Evolutionary conservation across 2,329 filamentous ascomycete genomes (phyloP).

Genomic region (Diplodia scrobiculata): DNA sequence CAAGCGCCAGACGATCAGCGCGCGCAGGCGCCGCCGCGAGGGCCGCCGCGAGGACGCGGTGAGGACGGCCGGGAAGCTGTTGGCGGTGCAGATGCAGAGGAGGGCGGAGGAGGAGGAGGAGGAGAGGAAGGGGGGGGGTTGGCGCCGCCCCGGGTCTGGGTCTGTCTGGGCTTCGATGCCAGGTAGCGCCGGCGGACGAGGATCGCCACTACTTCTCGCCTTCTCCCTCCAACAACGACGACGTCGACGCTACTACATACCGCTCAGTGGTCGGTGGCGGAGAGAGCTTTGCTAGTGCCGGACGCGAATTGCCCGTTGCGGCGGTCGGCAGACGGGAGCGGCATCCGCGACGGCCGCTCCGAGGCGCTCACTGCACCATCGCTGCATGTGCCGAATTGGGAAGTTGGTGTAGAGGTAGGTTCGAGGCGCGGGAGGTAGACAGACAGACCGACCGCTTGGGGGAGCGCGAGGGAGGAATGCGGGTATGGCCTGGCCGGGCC

Average conservation of each 20-base stretch:
- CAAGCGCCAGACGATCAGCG: constrained; percentile 86
- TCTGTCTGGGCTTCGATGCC: too few relatives aligned
- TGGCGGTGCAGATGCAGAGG: constrained; percentile 93
- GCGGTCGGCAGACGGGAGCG: background rate
- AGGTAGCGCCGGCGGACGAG: too few relatives aligned
- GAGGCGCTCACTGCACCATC: background rate
- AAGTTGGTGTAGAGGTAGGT: background rate
- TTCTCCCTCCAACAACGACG: too few relatives aligned
- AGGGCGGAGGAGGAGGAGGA: constrained; percentile 81
- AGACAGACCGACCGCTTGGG: too few relatives aligned
- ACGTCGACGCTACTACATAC: too few relatives aligned
- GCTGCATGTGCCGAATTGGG: background rate
- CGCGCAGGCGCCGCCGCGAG: constrained; percentile 76
- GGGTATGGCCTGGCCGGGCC: background rate
- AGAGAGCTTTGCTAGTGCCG: background rate
- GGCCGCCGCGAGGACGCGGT: constrained; percentile 90
- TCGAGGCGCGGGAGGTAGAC: too few relatives aligned
- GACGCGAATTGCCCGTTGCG: background rate
- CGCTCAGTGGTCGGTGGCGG: too few relatives aligned
- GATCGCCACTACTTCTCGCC: too few relatives aligned
- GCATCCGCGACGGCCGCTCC: background rate
- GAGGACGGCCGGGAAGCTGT: constrained; percentile 83
- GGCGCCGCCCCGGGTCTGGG: too few relatives aligned
- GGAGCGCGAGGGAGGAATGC: background rate
- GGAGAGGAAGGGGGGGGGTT: constrained; percentile 59